Base-by-base conservation (phyloP, 2,329 filamentous ascomycete genomes). In the Dothiorella sarmentorum region DNA sequence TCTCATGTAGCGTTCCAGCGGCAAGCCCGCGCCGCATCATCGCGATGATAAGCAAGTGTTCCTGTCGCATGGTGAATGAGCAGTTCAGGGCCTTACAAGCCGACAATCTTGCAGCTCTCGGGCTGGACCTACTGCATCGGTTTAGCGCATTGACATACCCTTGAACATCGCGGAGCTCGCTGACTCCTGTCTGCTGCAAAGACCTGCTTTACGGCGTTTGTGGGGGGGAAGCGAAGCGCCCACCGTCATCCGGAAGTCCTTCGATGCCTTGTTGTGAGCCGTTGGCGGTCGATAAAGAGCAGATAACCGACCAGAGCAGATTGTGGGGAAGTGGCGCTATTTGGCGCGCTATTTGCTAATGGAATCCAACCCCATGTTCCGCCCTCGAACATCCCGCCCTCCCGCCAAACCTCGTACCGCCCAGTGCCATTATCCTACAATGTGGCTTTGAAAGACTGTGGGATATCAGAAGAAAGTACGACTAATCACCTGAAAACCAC, bases 341-440 rank as follows among this genome's bases (percentile, higher is more conserved):
- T 37, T 37, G 47, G 42, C 29, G 49, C 49, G 49, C 49, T 53
- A 53, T 40, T 53, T 53, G 49, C 49, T 53, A 53, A 53, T 53
- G 35, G 26, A 40, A 40, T 31, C 38, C 47, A 15, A 9, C 31
- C 7, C 27, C 31, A 35, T 18, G 4, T 24, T 15, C 29, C 47
- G n/a, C 22, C 15, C 7, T 31, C 17, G 37, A 37, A 37, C 13
- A 29, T n/a, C 29, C 33, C 45, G 40, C 24, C 15, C 9, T 11
- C 33, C 4, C 4, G 22, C 33, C 49, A 15, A 29, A 15, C 22
- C 17, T 40, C 15, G n/a, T 53, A n/a, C 13, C 49, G 35, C 33
- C 43, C 33, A 17, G 9, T 38, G 13, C 22, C 22, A 35, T 49
- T 35, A 24, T 51, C 13, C 26, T 17, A 38, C 10, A n/a, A 27